Conservation (phyloP, 495 filamentous ascomycete genomes). For the Hypoxylon lienhwacheense region DNA sequence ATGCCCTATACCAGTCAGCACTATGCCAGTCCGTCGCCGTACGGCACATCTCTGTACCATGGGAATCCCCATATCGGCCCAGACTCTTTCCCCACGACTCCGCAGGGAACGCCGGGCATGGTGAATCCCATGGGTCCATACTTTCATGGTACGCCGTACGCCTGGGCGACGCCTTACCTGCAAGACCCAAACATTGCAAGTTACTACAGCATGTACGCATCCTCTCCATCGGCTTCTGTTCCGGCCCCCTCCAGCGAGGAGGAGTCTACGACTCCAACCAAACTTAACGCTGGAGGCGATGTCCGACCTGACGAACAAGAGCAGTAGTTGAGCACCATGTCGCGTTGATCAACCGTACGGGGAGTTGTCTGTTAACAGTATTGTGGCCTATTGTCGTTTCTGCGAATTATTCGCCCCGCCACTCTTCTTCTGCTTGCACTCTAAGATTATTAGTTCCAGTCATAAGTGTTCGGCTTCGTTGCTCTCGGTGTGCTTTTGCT, state of each 20-base stretch:
- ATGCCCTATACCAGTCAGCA: not conserved
- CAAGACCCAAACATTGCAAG: conserved; percentile 14
- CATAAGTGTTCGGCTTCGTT: no score
- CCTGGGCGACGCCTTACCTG: conserved; percentile 27
- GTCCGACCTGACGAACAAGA: not conserved
- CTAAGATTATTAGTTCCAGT: no score
- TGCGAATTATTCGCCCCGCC: no score
- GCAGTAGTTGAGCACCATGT: not conserved
- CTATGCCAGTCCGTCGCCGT: conserved; percentile 1
- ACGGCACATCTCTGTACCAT: not conserved
- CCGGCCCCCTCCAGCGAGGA: not conserved
- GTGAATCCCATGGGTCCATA: conserved; percentile 4
- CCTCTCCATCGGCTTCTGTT: not conserved
- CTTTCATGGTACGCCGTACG: conserved; percentile 6
- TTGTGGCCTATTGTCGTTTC: no score
- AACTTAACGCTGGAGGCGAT: not conserved
- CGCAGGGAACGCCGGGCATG: conserved; percentile 13
- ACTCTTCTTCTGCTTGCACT: no score
- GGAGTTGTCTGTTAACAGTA: no score
- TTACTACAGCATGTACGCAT: not conserved
- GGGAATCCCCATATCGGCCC: not conserved
- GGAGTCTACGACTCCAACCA: not conserved
- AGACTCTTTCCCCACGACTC: conserved; percentile 9
- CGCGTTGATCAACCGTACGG: no score
- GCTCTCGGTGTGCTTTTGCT: no score